phyloP scores from a whole-genome alignment of 345 rosid species.

The Geranium brycei region DNA sequence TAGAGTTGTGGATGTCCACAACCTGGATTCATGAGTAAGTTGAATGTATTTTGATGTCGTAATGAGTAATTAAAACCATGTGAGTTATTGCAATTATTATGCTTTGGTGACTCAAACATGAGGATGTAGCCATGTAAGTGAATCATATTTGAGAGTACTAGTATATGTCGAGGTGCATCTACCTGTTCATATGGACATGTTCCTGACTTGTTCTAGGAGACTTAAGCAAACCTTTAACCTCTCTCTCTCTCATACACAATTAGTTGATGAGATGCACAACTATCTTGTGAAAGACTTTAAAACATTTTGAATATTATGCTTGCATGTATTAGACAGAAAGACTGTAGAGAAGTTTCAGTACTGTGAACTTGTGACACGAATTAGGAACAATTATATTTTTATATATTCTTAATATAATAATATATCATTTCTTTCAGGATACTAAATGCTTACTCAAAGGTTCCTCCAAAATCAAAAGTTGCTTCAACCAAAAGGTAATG shows the following conservation, averaged over 20 bases:
- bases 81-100: not conserved
- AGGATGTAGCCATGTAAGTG: not conserved
- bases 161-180: not conserved
- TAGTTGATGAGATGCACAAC: not conserved
- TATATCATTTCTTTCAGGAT: conserved; percentile 28
- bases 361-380: not conserved
- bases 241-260: not conserved
- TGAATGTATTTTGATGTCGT: not conserved
- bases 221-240: not conserved
- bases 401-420: not conserved
- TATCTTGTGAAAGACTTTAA: not conserved
- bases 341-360: not conserved
- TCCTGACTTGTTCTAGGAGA: not conserved
- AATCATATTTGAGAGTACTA: not conserved
- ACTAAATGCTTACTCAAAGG: conserved; percentile 46
- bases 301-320: not conserved
- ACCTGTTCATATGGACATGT: not conserved
- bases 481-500: conserved; percentile 39
- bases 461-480: conserved; percentile 40
- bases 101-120: not conserved
- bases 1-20: not conserved
- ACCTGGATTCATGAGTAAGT: not conserved
- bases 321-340: not conserved
- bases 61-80: not conserved
- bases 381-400: not conserved